Evolutionary conservation across 75 land plant species (phyloP), one percentile per base, ranked within the genome.

Genomic region (Pinus taeda): DNA sequence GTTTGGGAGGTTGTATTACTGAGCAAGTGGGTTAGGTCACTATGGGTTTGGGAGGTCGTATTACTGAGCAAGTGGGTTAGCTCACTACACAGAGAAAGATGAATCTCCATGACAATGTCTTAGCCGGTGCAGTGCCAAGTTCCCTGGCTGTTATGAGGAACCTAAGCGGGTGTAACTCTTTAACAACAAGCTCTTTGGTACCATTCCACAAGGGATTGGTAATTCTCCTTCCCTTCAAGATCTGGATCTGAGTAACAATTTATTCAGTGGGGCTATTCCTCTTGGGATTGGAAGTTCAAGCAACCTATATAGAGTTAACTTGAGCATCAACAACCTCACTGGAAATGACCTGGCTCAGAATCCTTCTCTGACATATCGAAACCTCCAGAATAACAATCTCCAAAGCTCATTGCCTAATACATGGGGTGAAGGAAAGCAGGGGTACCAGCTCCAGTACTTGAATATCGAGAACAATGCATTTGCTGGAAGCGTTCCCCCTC

Each of bases 131-230:
- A 0, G 82, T 96, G 29, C 97, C 98, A 11, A 15, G 76, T 29
- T 83, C 94, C 0, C 66, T 96, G n/a, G 87, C 90, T 15, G 80
- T 81, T 39, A 89, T 96, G 22, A 85, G 83, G 4, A 79, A 87
- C 72, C 86, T 96, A 60, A 77, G 94, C 58, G 96, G 97, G 57
- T 96, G 67, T 81, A 87, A 57, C 85, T 96, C 49, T 96, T 96
- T 87, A 84, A 92, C 36, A 93, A 93, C 80, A 60, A 82, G 49
- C 81, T 93, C 63, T 83, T 90, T 14, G 96, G 96, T 56, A 79
- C 78, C 17, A 88, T 93, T 49, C 94, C 94, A 14, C 71, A 83
- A n/a, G 76, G 85, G 9, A 70, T 91, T 36, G 89, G 83, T 15
- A 63, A 76, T 56, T 83, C 86, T 72, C 85, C 81, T 29, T 57